Percentiles rank a stretch among this genome's conserved stretches.
These are phyloP conservation scores for Lineolata rhizophorae DNA, from an alignment of 495 filamentous ascomycete species.

Conservation along the genomic window DNA sequence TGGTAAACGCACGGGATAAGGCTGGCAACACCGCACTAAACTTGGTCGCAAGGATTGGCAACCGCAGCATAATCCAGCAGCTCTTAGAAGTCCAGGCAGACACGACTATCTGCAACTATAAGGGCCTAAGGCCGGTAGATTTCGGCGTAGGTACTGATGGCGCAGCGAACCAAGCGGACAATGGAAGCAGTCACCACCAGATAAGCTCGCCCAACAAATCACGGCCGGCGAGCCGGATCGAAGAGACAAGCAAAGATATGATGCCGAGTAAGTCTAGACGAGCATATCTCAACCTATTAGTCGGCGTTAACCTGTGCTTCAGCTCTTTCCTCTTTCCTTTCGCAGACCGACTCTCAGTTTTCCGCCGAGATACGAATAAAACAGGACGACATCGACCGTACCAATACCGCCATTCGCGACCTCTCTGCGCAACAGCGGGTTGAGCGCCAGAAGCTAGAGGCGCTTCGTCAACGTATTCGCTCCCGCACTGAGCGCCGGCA, in stretches of 20 bases:
- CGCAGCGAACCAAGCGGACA: conserved; percentile 17
- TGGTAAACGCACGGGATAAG: conserved; percentile 83
- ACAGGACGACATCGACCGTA: conserved; percentile 56
- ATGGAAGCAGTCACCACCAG: conserved; percentile 11
- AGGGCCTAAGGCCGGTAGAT: conserved; percentile 65
- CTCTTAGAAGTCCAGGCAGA: conserved; percentile 84
- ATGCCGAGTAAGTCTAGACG: conserved; percentile 28
- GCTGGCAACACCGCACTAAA: conserved; percentile 88
- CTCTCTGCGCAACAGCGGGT: conserved; percentile 56
- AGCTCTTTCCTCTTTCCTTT: conserved; percentile 57
- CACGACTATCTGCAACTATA: conserved; percentile 67
- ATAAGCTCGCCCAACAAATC: conserved; percentile 18
- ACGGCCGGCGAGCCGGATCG: conserved; percentile 11
- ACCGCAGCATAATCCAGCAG: conserved; percentile 76
- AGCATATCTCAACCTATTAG: conserved; percentile 4
- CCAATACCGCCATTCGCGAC: conserved; percentile 55
- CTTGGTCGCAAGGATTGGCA: conserved; percentile 75
- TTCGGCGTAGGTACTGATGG: conserved; percentile 74
- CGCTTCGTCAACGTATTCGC: conserved; percentile 35
- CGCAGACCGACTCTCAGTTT: conserved; percentile 50
- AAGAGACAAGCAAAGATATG: conserved; percentile 14
- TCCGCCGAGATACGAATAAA: conserved; percentile 54
- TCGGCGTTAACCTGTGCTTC: not conserved
- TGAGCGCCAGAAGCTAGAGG: conserved; percentile 46
- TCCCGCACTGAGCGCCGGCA: conserved; percentile 35